phyloP scores from a whole-genome alignment of 805 yeast species.

The Kodamaea kaohsiungensis region DNA sequence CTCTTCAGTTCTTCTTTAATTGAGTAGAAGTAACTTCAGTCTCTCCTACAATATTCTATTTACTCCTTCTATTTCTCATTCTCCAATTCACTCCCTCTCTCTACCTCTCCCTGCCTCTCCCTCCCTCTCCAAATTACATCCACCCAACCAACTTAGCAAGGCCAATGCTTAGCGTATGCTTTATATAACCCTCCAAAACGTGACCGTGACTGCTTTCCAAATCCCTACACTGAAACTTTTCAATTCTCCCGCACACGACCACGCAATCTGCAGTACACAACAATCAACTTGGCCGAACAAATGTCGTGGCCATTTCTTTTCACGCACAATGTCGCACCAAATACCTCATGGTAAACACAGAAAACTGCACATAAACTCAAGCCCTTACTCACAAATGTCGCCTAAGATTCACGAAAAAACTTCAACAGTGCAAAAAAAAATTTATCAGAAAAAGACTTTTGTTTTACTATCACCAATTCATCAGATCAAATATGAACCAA shows the following conservation, averaged over 20 bases:
- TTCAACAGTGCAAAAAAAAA: constrained; percentile 10
- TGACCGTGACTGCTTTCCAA: constrained; percentile 6
- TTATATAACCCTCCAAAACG: too few relatives aligned
- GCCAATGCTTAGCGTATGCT: too few relatives aligned
- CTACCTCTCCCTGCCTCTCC: too few relatives aligned
- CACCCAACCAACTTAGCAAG: too few relatives aligned
- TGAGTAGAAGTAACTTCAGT: too few relatives aligned
- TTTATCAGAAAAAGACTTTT: constrained; percentile 14
- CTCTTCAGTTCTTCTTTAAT: too few relatives aligned
- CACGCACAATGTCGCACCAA: not conserved
- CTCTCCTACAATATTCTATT: too few relatives aligned
- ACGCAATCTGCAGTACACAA: not conserved
- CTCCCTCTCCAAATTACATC: too few relatives aligned
- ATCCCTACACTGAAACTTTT: not conserved
- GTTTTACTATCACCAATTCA: constrained; percentile 17
- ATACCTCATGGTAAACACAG: not conserved
- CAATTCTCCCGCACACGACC: constrained; percentile 1
- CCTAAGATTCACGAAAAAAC: constrained; percentile 4
- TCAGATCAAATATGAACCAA: constrained; percentile 23
- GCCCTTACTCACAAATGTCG: constrained; percentile 4
- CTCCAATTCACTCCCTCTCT: too few relatives aligned
- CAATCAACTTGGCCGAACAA: not conserved
- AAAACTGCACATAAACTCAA: not conserved
- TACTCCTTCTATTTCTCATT: too few relatives aligned
- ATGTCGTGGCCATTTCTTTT: constrained; percentile 4